Base-by-base conservation (phyloP, 164 flowering plant genomes). In the Vitis vinifera region DNA sequence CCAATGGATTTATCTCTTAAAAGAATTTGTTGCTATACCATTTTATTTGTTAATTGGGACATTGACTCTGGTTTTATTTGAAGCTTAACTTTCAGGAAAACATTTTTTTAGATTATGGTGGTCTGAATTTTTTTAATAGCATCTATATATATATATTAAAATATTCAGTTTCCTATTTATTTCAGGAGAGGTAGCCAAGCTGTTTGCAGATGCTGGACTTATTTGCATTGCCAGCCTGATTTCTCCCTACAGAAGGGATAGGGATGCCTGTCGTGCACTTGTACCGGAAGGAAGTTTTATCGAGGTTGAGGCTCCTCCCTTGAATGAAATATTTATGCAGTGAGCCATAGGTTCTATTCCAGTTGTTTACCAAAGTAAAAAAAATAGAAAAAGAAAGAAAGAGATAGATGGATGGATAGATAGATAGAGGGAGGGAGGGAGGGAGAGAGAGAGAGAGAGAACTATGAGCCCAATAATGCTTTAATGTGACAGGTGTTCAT, bases 181-280 rank as follows among this genome's bases (percentile, higher is more conserved):
- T 77, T 63, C 59, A 91, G 96, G 96, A 53, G 96, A 91, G 83
- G 96, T 90, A 3, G 91, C 90, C 31, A 91, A 89, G 76, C 90
- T 91, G 19, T 91, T 91, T 79, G 87, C 90, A 52, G 93, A 89
- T 79, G 90, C 96, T 69, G 93, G 96, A 71, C 70, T 91, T 44
- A 87, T 91, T 68, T 89, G 91, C 80, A 87, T 91, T 71, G 90
- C 93, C 63, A 85, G 96, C 73, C 72, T 91, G 71, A 87, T 91
- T 74, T 91, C 96, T 70, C 96, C 96, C 9, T 91, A 85, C 68
- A 77, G 82, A 77, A 87, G 76, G 67, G 96, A 91, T 37, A 76
- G 96, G 0, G 91, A 86, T 79, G 87, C 96, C n/a, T 89, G 91
- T 37, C 91, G 90, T 66, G 85, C 82, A 16, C 62, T 86, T 55